Evolutionary conservation across 2,329 filamentous ascomycete genomes (phyloP), one percentile per base, ranked within the genome.

Genomic region (Fusarium sp.): DNA sequence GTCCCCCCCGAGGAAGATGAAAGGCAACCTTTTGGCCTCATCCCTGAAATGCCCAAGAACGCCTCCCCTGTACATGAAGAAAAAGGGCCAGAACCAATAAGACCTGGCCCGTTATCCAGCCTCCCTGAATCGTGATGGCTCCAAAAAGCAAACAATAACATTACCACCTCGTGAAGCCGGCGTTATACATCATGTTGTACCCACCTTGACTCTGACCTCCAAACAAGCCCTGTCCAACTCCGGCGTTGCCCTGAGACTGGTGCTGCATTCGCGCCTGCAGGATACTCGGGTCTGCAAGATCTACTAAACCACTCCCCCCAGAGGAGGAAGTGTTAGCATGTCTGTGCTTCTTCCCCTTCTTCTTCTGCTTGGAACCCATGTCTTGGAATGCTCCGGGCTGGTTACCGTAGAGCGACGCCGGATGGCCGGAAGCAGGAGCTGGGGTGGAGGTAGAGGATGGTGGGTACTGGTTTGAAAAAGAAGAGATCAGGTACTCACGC

Each of bases 301-400:
- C 95, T 89, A 97, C 95, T 96, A 98, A 92, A 89, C 94, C 95
- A 94, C 95, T 94, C 91, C 95, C 95, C 89, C 94, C 94, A 92
- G 95, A 97, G 92, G 96, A 98, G 94, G 95, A 98, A 96, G 96
- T 98, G 95, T 98, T 98, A 97, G 95, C 96, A 93, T 98, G 95
- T 92, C 95, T 97, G 90, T 98, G 96, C 95, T 98, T 98, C 92
- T 98, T 98, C 89, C 95, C 95, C 95, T 98, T 98, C 92, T 98
- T 98, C 93, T 97, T 98, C 91, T 97, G 95, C 92, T 98, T 97
- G 88, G 94, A 93, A 87, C 93, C 93, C 87, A 93, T 92, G 84
- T 97, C 95, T 92, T 95, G 94, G 88, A 94, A 95, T 87, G 91
- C 90, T 88, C 93, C 94, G 88, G 93, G 88, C 87, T 94, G 93